phyloP scores from a whole-genome alignment of 768 basidiomycete species.

The Cytidiella melzeri region DNA sequence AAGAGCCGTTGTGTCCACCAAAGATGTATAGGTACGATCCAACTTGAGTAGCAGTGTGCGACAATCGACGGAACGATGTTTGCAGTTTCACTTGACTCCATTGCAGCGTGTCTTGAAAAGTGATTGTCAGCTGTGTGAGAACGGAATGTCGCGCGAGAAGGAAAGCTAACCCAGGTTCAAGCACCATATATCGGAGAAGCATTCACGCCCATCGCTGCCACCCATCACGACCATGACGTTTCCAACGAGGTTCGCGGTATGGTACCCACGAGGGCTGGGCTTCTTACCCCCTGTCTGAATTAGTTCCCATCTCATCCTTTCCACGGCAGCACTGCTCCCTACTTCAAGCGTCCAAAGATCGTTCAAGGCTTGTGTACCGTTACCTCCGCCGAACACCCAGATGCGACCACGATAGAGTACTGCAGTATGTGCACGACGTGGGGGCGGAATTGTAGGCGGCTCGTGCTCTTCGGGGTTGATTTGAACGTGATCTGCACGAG shows the following conservation, averaged over 20 bases:
- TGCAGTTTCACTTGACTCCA: constrained; percentile 39
- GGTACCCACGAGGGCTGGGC: constrained; percentile 75
- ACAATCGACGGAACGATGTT: constrained; percentile 54
- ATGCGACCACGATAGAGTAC: constrained; percentile 67
- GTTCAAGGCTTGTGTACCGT: constrained; percentile 82
- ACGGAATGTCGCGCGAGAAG: neutral
- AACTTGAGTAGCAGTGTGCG: constrained; percentile 85
- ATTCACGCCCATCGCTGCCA: constrained; percentile 85
- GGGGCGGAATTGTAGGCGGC: constrained; percentile 24
- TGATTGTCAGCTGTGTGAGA: constrained; percentile 20
- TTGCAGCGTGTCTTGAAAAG: constrained; percentile 20
- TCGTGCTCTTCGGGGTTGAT: neutral
- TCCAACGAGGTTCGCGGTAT: constrained; percentile 82
- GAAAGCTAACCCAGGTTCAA: constrained; percentile 72
- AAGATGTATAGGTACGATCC: constrained; percentile 88
- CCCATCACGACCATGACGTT: constrained; percentile 86
- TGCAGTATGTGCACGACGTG: constrained; percentile 84
- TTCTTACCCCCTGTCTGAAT: constrained; percentile 47
- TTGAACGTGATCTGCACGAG: too few species aligned
- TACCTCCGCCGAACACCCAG: constrained; percentile 92
- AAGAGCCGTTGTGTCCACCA: constrained; percentile 79
- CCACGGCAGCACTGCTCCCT: constrained; percentile 25
- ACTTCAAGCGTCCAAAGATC: constrained; percentile 88
- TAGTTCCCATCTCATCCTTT: constrained; percentile 51
- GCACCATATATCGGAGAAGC: constrained; percentile 85